Base-by-base conservation (phyloP, 164 flowering plant genomes). In the Tetrastigma voinierianum region DNA sequence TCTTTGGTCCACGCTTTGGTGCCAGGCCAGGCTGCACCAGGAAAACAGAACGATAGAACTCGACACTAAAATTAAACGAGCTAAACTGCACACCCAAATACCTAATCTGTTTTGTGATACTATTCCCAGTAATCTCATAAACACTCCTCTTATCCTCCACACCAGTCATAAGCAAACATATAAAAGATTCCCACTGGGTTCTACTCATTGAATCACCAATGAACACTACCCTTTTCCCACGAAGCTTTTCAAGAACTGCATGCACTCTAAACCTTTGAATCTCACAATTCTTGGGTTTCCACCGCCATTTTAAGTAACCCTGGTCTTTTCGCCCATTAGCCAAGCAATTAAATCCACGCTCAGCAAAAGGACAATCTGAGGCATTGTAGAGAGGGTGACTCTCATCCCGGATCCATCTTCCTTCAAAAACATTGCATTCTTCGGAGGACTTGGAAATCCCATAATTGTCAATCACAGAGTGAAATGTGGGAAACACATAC, bases 131-230 rank as follows among this genome's bases (percentile, higher is more conserved):
- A 44, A 90, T 73, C 78, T 91, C 97, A 82, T 84, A 91, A 25
- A 91, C 87, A 66, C 82, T 77, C 46, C 25, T 70, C 80, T 85
- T 83, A 62, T 91, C 89, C 63, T 82, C 80, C 66, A 90, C 89
- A 10, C 89, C 97, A 4, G 81, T 78, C 90, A 87, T 84, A 44
- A 91, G 87, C 80, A 89, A 51, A 63, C 97, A 91, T 57, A 91
- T 80, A 77, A 88, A 59, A 52, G 93, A 88, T 72, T 91, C 96
- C 97, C 96, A 91, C 66, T 91, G 97, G 7, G 93, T 89, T 69
- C 97, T 79, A 57, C 93, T 80, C 90, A 91, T 78, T 1, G 97
- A 91, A 74, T 91, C 97, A 12, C 97, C 97, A 46, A 89, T 96
- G 78, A 91, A 84, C 66, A 87, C 92, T 61, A 91, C 68, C 67